Evolutionary conservation across 1,139 yeast species (phyloP), one percentile per base, ranked within the genome.

Genomic region (Candida dubliniensis): DNA sequence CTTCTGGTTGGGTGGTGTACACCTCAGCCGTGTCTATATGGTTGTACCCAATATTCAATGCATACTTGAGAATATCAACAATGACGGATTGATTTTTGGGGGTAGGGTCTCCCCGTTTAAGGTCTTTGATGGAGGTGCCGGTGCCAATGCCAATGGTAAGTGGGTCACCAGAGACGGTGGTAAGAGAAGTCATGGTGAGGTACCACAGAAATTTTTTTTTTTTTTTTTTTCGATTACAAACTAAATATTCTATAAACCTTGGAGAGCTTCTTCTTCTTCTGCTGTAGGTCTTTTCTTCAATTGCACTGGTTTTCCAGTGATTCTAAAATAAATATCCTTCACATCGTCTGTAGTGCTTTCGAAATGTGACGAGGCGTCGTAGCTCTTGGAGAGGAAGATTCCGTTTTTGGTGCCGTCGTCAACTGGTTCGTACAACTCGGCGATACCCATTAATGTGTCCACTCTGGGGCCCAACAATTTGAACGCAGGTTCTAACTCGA

Each of bases 301-400:
- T 29, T 87, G 95, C 59, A 93, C 77, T 18, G 96, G 96, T 66
- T 88, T 87, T 43, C 98, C 98, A 41, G 87, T 89, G 53, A 95
- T 84, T 66, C 99, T 81, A 67, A 84, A 83, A 69, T 95, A 89
- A 50, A 93, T 79, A 64, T 93, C 96, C 69, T 90, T 90, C 55
- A 93, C 96, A 64, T 93, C 99, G 63, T 93, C 98, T 38, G 99
- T 93, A 60, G 96, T 87, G 37, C 95, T 74, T 67, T 93, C 99
- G 63, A 93, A 93, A 70, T 93, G 99, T 10, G 97, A 89, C 9
- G 96, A 77, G 1, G 99, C 87, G 64, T 93, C 99, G 64, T 91
- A 93, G 49, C 95, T 86, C 71, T 79, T 87, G 41, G 97, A 89
- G 47, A 93, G 76, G 68, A 69, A 95, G 44, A 93, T 82, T 48